Conservation (phyloP, 148 eudicot species). For the Vaccinium corymbosum region DNA sequence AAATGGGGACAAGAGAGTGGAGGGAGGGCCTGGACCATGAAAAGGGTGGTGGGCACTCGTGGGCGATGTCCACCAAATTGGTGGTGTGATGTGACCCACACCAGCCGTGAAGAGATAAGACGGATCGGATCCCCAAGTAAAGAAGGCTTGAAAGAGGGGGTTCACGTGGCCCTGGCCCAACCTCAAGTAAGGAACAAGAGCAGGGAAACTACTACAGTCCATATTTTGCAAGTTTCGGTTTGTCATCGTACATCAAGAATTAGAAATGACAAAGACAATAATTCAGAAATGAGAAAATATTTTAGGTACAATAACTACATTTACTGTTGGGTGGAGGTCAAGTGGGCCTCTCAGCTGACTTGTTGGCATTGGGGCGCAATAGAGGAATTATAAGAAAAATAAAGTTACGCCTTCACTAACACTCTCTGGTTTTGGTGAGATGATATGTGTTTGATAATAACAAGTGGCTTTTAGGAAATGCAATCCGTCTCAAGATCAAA, state of each 20-base stretch:
- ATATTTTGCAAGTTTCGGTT: not conserved
- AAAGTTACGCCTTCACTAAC: too few relatives aligned
- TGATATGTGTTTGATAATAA: too few relatives aligned
- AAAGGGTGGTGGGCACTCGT: not conserved
- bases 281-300: not conserved
- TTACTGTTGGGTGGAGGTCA: too few relatives aligned
- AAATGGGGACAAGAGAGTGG: too few relatives aligned
- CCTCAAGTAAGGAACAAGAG: not conserved
- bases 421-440: too few relatives aligned
- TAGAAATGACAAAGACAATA: not conserved
- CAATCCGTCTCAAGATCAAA: too few relatives aligned
- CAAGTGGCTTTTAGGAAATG: too few relatives aligned
- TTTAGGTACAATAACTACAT: not conserved
- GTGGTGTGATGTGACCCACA: not conserved
- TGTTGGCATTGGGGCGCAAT: too few relatives aligned
- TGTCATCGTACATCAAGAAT: not conserved
- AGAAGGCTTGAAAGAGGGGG: not conserved
- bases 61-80: not conserved
- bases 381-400: too few relatives aligned
- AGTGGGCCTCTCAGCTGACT: too few relatives aligned
- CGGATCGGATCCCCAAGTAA: not conserved
- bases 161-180: slow-evolving; percentile 10
- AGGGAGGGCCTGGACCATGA: not conserved
- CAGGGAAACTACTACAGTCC: not conserved
- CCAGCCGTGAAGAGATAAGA: slow-evolving; percentile 10